Conservation (phyloP, 495 filamentous ascomycete genomes). For the Apodospora peruviana region DNA sequence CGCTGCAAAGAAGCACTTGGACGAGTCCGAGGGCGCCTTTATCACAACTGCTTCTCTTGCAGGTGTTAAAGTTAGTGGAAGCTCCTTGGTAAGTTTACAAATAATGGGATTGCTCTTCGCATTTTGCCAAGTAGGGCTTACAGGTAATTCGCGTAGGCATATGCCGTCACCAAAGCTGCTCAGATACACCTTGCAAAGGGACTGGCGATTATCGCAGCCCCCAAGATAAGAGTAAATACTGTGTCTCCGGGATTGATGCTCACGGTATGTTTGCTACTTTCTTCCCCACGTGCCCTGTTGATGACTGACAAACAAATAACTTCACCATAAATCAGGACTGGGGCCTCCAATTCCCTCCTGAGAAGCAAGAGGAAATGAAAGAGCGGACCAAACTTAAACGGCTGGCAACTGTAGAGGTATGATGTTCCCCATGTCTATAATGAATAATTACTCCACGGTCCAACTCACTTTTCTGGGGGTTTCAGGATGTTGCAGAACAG, state of each 20-base stretch:
- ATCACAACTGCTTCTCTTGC: conserved; percentile 49
- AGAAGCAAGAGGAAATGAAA: conserved; percentile 33
- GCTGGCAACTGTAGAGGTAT: conserved; percentile 44
- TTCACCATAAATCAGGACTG: conserved; percentile 36
- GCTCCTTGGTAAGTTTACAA: conserved; percentile 33
- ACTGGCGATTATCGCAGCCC: conserved; percentile 43
- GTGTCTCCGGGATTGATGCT: conserved; percentile 48
- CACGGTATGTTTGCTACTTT: conserved; percentile 28
- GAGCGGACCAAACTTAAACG: conserved; percentile 46
- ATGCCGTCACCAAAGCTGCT: conserved; percentile 51
- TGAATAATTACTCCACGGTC: background rate
- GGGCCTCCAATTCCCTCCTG: conserved; percentile 44
- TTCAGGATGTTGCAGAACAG: conserved; percentile 41
- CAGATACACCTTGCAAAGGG: conserved; percentile 51
- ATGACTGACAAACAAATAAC: background rate
- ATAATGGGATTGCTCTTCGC: background rate
- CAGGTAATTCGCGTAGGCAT: conserved; percentile 23
- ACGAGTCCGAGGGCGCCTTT: conserved; percentile 46
- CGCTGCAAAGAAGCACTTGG: conserved; percentile 40
- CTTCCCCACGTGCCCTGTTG: background rate
- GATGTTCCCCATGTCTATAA: background rate
- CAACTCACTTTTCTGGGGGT: background rate
- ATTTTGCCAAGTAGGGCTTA: background rate
- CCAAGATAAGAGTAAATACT: conserved; percentile 49
- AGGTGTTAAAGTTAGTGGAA: conserved; percentile 47